Evolutionary conservation across 768 basidiomycete genomes (phyloP), one percentile per base, ranked within the genome.

Genomic region (Sarcodon sp.): DNA sequence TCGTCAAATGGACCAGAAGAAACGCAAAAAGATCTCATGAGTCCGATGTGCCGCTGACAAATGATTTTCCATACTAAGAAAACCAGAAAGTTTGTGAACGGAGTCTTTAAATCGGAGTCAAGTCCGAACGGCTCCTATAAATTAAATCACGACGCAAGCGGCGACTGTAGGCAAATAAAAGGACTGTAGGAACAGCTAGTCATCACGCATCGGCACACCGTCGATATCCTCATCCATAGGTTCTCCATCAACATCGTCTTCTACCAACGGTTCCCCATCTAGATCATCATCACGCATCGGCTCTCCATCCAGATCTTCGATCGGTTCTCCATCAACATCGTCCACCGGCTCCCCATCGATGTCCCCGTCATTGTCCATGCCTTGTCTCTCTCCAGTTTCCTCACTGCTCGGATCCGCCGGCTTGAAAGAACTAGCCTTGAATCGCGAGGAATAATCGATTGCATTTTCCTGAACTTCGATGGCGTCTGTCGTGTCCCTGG

Each of bases 391-490:
- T 8, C 54, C 47, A 32, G 60, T 51, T 3, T 56, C 35, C 7
- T 53, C 61, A 1, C 55, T 59, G 13, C 64, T 59, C 44, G 67
- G 69, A 15, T 72, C 72, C 1, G 87, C 84, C 10, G 80, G 80
- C 57, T 81, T 79, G 69, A 90, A 90, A 11, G 83, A 72, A 56
- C 78, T 84, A 6, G 79, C 67, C 62, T 84, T 90, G 72, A 91
- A 91, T 35, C 77, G 76, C 18, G 80, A 80, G 4, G 73, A 59
- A 49, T 73, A 57, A 35, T 49, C 57, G 10, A 47, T 53, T 18
- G 50, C 51, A 12, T 33, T 50, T 39, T 52, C 44, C 54, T 41
- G 16, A 7, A 41, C 5, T 18, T 38, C 37, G 12, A 13, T 18
- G 3, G 37, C 5, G 18, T 18, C 37, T 27, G 21, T 27, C 21